phyloP scores from a whole-genome alignment of 106 monocot genomes.

The Dendrobium huoshanense region DNA sequence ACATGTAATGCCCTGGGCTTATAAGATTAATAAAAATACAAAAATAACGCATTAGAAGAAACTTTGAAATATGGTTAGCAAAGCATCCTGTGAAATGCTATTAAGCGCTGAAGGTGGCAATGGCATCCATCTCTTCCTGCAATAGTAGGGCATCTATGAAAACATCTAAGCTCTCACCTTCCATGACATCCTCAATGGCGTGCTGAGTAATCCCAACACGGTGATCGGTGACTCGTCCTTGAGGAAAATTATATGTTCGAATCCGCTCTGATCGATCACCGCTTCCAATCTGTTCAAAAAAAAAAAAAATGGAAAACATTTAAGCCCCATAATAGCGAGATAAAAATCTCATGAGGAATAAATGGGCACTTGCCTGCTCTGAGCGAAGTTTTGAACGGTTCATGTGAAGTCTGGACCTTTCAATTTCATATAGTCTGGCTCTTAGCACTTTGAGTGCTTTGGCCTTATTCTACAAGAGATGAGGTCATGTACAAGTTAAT shows the following conservation, averaged over 20 bases:
- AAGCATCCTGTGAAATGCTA: not conserved
- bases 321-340: not conserved
- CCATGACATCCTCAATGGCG: constrained; percentile 67
- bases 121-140: constrained; percentile 81
- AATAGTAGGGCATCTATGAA: constrained; percentile 81
- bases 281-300: constrained; percentile 71
- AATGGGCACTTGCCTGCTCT: constrained; percentile 45
- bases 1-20: too few species aligned
- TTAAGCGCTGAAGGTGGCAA: constrained; percentile 50
- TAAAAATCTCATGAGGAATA: not conserved
- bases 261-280: constrained; percentile 96
- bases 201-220: constrained; percentile 83
- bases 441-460: constrained; percentile 83
- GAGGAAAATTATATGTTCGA: constrained; percentile 93
- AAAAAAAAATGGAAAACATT: not conserved
- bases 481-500: not conserved
- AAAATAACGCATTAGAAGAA: not conserved
- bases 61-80: not conserved
- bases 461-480: constrained; percentile 70
- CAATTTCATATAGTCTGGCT: constrained; percentile 76
- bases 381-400: constrained; percentile 75
- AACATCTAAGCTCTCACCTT: constrained; percentile 73
- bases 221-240: constrained; percentile 93
- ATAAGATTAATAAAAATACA: too few species aligned
- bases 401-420: constrained; percentile 64